phyloP scores from a whole-genome alignment of 2,329 filamentous ascomycete genomes.

The Ceratocystis lukuohia region DNA sequence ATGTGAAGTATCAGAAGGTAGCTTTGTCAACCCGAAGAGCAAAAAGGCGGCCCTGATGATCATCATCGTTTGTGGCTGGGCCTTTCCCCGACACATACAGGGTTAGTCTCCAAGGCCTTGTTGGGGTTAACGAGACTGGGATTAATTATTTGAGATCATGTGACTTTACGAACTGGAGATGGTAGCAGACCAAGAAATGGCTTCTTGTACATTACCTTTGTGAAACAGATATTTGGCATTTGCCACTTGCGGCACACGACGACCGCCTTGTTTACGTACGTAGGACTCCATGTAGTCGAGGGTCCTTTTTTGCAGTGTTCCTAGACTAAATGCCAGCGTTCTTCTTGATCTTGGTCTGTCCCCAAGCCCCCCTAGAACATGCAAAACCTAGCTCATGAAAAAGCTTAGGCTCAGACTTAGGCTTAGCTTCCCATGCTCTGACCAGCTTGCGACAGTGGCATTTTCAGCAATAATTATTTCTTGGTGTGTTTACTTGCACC shows the following conservation, averaged over 20 bases:
- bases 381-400: not conserved
- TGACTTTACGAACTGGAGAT: not conserved
- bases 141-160: not conserved
- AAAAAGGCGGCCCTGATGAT: not conserved
- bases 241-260: not conserved
- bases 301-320: too few species aligned
- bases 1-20: not conserved
- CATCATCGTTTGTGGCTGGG: not conserved
- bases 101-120: not conserved
- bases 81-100: not conserved
- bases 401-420: not conserved
- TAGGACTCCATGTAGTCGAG: too few species aligned
- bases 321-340: too few species aligned
- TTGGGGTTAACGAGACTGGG: not conserved
- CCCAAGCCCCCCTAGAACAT: not conserved
- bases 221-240: not conserved
- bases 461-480: not conserved
- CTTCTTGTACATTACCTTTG: not conserved
- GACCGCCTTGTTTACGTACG: not conserved
- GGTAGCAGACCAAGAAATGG: not conserved
- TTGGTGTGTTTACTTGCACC: too few species aligned
- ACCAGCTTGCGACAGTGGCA: not conserved
- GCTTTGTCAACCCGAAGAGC: too few species aligned
- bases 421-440: not conserved
- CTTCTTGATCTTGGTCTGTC: too few species aligned